A percentile compares a stretch with the other conserved stretches of the same genome.
Evolutionary conservation across 1,284 basidiomycete species (phyloP).

Genomic region (Fomes fomentarius): DNA sequence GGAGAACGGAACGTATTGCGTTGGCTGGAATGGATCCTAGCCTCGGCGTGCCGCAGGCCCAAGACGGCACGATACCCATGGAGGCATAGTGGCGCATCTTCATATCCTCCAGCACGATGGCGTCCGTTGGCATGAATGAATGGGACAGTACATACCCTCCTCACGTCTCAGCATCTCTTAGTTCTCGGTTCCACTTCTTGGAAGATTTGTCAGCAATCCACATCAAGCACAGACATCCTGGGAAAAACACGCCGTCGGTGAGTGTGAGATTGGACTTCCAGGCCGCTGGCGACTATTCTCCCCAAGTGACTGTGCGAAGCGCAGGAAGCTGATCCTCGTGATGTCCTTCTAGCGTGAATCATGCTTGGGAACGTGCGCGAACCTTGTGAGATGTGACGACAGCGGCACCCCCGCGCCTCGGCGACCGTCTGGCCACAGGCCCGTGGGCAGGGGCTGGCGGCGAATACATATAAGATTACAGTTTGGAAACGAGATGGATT

Average conservation of each 20-base stretch:
- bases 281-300: background rate
- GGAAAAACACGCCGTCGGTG: background rate
- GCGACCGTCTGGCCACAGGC: background rate
- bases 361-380: background rate
- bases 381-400: conserved; percentile 1
- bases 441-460: background rate
- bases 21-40: too few relatives aligned
- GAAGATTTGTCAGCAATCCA: background rate
- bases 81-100: background rate
- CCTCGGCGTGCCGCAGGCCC: background rate
- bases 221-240: too few relatives aligned
- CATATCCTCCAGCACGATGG: too few relatives aligned
- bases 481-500: background rate
- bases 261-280: background rate
- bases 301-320: background rate
- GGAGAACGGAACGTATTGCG: too few relatives aligned
- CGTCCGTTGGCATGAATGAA: too few relatives aligned
- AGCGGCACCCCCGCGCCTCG: background rate
- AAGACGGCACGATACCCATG: background rate
- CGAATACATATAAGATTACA: background rate
- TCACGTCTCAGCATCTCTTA: background rate
- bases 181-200: background rate
- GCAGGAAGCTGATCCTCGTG: conserved; percentile 5
- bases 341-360: background rate
- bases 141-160: background rate